Base-by-base conservation (phyloP, 2,329 filamentous ascomycete genomes). In the Elsinoe arachidis region DNA sequence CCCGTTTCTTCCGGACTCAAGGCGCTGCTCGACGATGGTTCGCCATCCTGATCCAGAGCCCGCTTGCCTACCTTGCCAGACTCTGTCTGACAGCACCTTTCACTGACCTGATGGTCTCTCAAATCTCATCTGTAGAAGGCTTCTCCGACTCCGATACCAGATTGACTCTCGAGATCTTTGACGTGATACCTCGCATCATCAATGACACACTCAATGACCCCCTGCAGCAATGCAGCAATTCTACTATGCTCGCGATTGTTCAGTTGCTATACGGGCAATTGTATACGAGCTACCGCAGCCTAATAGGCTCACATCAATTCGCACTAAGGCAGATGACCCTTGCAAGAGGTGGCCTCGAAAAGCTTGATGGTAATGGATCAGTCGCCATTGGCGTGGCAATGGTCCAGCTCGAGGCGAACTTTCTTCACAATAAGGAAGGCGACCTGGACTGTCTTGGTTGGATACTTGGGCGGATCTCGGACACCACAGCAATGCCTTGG, bases 31-130 rank as follows among this genome's bases (percentile, higher is more conserved):
- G 9, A 15, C 14, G 38, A n/a, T 69, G 66, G 66, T 59, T 67
- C 14, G 66, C 66, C 0, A 59, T 58, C 3, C 55, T 69, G 10
- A 60, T 66, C 10, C 58, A 60, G 10, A 58, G 61, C 10, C 62
- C 59, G 5, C 62, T 64, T 38, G 64, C 67, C 1, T 69, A 68
- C 35, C 56, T 69, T n/a, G 67, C 65, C 58, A 68, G 66, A 2
- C 59, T 70, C 1, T 67, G 64, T 52, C 65, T 69, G 11, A 67
- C 67, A 2, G 61, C 67, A 9, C 65, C 67, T 2, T 65, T 69
- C 38, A 63, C 68, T 11, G 67, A 69, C 37, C 64, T 67, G 30
- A 70, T 70, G 66, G 60, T 58, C n/a, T 43, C 38, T 2, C 14
- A 43, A 19, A 61, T 62, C 51, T 56, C 53, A 15, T 30, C 43